Evolutionary conservation across 495 filamentous ascomycete genomes (phyloP).

Genomic region (Terfezia claveryi): DNA sequence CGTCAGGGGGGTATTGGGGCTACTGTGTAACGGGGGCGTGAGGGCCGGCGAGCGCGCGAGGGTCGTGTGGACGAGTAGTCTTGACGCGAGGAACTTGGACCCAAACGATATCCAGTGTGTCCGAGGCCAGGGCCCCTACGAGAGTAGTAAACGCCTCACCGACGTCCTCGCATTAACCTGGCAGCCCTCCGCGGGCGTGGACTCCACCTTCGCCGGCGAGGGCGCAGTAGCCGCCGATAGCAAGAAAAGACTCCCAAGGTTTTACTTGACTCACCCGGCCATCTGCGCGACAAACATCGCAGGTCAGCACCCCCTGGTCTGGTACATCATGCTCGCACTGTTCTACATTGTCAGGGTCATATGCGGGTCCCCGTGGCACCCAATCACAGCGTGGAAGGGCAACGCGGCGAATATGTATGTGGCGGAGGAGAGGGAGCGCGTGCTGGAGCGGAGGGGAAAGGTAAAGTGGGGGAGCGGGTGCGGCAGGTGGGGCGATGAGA

Average conservation of each 20-base stretch:
- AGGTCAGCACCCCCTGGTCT: conserved; percentile 41
- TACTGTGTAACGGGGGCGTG: conserved; percentile 35
- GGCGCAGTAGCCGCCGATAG: background rate
- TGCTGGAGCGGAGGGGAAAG: background rate
- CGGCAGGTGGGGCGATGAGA: background rate
- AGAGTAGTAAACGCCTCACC: conserved; percentile 63
- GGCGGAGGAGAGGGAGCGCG: conserved; percentile 39
- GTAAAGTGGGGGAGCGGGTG: background rate
- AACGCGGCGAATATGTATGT: conserved; percentile 59
- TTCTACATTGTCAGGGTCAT: conserved; percentile 48
- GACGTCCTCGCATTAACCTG: conserved; percentile 64
- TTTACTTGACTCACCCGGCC: conserved; percentile 70
- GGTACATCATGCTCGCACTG: conserved; percentile 37
- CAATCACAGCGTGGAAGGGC: conserved; percentile 49
- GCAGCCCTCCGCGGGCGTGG: conserved; percentile 29
- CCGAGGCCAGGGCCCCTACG: conserved; percentile 41
- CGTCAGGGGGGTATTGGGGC: conserved; percentile 49
- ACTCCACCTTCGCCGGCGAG: background rate
- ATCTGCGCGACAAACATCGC: conserved; percentile 63
- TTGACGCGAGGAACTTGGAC: conserved; percentile 40
- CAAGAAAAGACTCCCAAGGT: conserved; percentile 25
- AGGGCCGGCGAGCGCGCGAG: conserved; percentile 35
- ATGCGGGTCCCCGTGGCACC: conserved; percentile 76
- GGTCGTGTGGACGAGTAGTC: conserved; percentile 65
- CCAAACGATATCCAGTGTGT: conserved; percentile 58